phyloP scores from a whole-genome alignment of 805 yeast genomes.

The Metschnikowia santaceciliae region DNA sequence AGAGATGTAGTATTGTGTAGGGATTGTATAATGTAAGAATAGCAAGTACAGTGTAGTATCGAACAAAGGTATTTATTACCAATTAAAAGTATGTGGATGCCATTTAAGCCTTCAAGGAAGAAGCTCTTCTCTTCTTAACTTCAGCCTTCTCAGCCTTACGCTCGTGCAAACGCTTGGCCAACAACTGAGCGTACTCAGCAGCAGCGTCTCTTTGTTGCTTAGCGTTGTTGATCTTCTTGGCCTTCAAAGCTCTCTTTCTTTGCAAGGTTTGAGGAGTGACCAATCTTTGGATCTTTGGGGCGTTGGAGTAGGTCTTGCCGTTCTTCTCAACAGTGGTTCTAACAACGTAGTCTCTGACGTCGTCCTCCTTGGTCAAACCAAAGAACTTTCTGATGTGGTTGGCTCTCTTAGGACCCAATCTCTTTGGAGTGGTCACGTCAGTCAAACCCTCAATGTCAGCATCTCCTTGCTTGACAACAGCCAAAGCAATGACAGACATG shows the following conservation, averaged over 20 bases:
- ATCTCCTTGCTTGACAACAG: slow-evolving; percentile 97
- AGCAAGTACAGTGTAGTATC: neutral
- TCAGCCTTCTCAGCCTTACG: slow-evolving; percentile 98
- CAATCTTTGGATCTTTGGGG: slow-evolving; percentile 99
- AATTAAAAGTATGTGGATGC: slow-evolving; percentile 16
- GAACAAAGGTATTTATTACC: slow-evolving; percentile 20
- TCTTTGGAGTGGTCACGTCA: slow-evolving; percentile 92
- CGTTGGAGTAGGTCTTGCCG: slow-evolving; percentile 98
- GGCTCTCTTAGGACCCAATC: slow-evolving; percentile 99
- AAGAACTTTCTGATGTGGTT: slow-evolving; percentile 99
- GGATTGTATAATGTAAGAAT: too few relatives aligned
- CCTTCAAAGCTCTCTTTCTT: slow-evolving; percentile 96
- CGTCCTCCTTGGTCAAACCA: slow-evolving; percentile 94
- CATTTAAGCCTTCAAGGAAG: slow-evolving; percentile 86
- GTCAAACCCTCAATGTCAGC: slow-evolving; percentile 94
- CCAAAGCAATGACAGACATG: slow-evolving; percentile 90
- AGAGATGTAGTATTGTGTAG: too few relatives aligned
- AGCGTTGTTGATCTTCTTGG: slow-evolving; percentile 93
- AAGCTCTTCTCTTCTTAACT: slow-evolving; percentile 99
- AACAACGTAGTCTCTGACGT: slow-evolving; percentile 78
- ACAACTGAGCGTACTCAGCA: slow-evolving; percentile 98
- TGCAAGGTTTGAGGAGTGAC: slow-evolving; percentile 98
- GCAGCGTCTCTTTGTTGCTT: slow-evolving; percentile 99
- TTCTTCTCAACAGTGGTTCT: slow-evolving; percentile 98
- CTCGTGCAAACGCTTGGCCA: slow-evolving; percentile 97